Conservation (phyloP, 805 yeast species). For the Zygoascus biomembranicola region DNA sequence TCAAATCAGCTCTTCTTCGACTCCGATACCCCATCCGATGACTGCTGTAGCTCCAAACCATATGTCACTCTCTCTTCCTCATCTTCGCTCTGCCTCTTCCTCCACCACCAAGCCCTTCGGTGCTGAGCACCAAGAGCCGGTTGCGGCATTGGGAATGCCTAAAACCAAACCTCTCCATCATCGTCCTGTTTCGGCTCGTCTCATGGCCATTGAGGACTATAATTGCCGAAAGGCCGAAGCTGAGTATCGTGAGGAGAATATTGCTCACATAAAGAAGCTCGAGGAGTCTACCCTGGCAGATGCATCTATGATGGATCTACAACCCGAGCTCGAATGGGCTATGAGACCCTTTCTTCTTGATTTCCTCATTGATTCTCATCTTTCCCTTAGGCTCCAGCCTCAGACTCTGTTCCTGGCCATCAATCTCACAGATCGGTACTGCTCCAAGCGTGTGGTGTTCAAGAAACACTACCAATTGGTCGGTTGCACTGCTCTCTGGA, state of each 20-base stretch:
- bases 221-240: slow-evolving; percentile 17
- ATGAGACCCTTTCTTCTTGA: slow-evolving; percentile 71
- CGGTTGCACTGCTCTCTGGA: slow-evolving; percentile 88
- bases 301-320: slow-evolving; percentile 64
- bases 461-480: slow-evolving; percentile 84
- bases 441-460: slow-evolving; percentile 77
- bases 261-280: slow-evolving; percentile 28
- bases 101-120: background rate
- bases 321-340: slow-evolving; percentile 73
- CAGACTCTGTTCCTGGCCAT: slow-evolving; percentile 63
- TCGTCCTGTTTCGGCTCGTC: slow-evolving; percentile 3
- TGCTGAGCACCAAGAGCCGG: background rate
- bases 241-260: slow-evolving; percentile 32
- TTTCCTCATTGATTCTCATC: slow-evolving; percentile 61
- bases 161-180: background rate
- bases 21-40: background rate
- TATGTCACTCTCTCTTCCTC: background rate
- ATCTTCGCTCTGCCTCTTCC: background rate
- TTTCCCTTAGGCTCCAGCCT: slow-evolving; percentile 53
- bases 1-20: too few relatives aligned
- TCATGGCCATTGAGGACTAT: slow-evolving; percentile 13
- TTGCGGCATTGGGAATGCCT: background rate
- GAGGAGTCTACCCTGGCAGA: slow-evolving; percentile 39
- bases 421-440: slow-evolving; percentile 80
- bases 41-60: background rate